A percentile compares a stretch with the other conserved stretches of the same genome.
Conservation (phyloP, 768 basidiomycete species). For the Austroboletus eburneus region DNA sequence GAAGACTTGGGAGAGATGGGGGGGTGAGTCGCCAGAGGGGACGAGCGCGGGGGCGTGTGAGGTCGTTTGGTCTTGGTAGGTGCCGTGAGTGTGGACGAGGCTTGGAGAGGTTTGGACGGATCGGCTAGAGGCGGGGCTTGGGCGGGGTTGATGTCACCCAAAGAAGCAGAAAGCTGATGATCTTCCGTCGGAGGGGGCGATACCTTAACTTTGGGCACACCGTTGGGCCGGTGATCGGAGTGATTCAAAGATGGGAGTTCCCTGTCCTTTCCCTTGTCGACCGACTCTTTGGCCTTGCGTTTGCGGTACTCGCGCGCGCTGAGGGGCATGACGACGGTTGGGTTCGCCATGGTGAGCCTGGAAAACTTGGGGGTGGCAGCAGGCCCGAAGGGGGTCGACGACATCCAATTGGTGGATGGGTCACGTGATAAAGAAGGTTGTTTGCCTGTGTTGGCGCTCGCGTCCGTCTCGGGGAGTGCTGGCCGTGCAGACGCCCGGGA, state of each 20-base stretch:
- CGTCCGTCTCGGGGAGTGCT: background rate
- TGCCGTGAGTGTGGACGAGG: background rate
- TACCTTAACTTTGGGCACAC: slow-evolving; percentile 11
- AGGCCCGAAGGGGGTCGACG: slow-evolving; percentile 29
- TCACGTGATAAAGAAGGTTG: slow-evolving; percentile 25
- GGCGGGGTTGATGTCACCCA: background rate
- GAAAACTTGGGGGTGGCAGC: slow-evolving; percentile 28
- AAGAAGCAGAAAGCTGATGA: background rate
- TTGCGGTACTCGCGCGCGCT: slow-evolving; percentile 28
- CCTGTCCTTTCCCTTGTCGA: slow-evolving; percentile 8
- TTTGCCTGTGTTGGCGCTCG: slow-evolving; percentile 7
- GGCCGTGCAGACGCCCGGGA: slow-evolving; percentile 13
- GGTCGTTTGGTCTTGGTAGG: slow-evolving; percentile 1
- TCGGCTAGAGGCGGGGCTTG: slow-evolving; percentile 7
- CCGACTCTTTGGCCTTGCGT: slow-evolving; percentile 9
- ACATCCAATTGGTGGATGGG: slow-evolving; percentile 25
- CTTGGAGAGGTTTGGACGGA: slow-evolving; percentile 1
- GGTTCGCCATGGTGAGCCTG: slow-evolving; percentile 25
- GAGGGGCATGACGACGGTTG: slow-evolving; percentile 29
- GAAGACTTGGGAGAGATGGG: slow-evolving; percentile 29
- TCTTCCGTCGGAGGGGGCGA: slow-evolving; percentile 12
- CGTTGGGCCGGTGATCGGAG: background rate
- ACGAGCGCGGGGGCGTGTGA: slow-evolving; percentile 15
- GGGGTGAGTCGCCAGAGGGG: slow-evolving; percentile 7
- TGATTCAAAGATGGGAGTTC: slow-evolving; percentile 2